These are phyloP conservation scores for Entophlyctis luteolus DNA, from an alignment of 192 early-diverging fungal genomes.

Conservation along the genomic window DNA sequence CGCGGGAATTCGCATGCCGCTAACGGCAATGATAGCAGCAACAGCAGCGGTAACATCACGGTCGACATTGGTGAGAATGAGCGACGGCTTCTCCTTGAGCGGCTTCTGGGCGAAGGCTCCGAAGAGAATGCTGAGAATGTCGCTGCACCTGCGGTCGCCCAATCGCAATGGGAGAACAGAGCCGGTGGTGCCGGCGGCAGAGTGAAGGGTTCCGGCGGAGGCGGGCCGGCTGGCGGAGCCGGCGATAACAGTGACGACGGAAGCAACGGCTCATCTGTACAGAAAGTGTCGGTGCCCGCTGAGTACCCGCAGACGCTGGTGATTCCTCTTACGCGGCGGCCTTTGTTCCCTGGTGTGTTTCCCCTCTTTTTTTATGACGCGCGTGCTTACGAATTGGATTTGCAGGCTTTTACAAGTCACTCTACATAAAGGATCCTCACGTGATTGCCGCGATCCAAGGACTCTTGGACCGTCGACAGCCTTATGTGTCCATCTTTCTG, in stretches of 20 bases:
- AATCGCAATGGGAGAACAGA: background rate
- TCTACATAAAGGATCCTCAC: conserved; percentile 91
- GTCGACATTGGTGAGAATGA: conserved; percentile 2
- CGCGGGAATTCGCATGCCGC: background rate
- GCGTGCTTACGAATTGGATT: background rate
- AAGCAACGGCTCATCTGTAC: conserved; percentile 5
- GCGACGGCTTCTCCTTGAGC: background rate
- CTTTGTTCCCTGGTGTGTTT: conserved; percentile 73
- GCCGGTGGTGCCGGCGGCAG: background rate
- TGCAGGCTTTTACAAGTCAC: conserved; percentile 90
- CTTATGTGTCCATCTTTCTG: conserved; percentile 95
- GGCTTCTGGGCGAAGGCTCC: background rate
- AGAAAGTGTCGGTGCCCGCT: conserved; percentile 65
- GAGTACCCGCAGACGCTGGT: conserved; percentile 91
- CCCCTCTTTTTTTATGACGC: background rate
- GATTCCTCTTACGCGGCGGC: conserved; percentile 85
- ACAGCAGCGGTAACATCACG: background rate
- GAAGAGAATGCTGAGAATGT: background rate
- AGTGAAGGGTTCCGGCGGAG: background rate
- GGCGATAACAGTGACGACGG: background rate
- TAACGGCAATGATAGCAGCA: background rate
- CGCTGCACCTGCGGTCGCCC: background rate
- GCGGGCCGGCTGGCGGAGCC: background rate
- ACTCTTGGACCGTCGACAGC: conserved; percentile 84
- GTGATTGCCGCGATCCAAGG: conserved; percentile 90